Evolutionary conservation across 164 flowering plant genomes (phyloP).

Genomic region (Pachysandra terminalis): DNA sequence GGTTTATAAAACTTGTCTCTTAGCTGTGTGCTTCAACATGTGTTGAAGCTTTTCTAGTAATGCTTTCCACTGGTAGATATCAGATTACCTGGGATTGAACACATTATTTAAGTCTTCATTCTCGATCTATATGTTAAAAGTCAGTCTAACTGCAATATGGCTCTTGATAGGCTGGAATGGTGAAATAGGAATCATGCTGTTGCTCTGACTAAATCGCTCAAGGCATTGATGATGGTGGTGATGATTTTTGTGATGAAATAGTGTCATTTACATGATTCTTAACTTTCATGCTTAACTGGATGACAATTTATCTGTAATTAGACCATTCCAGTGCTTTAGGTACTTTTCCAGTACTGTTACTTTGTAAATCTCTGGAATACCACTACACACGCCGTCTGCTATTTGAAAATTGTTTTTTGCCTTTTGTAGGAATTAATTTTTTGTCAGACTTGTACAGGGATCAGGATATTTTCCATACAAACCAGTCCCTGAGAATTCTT

Average conservation of each 20-base stretch:
- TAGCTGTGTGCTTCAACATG: too few relatives aligned
- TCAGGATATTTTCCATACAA: slow-evolving; percentile 38
- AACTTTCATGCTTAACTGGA: background rate
- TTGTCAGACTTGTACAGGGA: slow-evolving; percentile 47
- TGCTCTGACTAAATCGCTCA: too few relatives aligned
- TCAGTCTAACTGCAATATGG: too few relatives aligned
- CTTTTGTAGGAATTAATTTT: background rate
- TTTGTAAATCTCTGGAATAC: background rate
- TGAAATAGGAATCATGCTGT: too few relatives aligned
- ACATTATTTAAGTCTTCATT: too few relatives aligned
- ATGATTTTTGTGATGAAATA: background rate
- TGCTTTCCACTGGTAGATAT: too few relatives aligned
- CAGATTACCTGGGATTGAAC: too few relatives aligned
- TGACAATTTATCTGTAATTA: background rate
- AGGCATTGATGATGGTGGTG: too few relatives aligned
- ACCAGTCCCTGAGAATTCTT: slow-evolving; percentile 75
- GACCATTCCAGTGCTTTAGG: background rate
- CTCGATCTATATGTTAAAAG: too few relatives aligned
- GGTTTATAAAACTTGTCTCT: too few relatives aligned
- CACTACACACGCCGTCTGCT: background rate
- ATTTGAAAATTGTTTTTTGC: background rate
- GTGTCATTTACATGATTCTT: background rate
- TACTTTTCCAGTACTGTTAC: background rate
- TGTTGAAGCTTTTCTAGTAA: too few relatives aligned
- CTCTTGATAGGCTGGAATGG: too few relatives aligned